phyloP scores from a whole-genome alignment of 2,329 filamentous ascomycete genomes.

The Fusarium avenaceum region DNA sequence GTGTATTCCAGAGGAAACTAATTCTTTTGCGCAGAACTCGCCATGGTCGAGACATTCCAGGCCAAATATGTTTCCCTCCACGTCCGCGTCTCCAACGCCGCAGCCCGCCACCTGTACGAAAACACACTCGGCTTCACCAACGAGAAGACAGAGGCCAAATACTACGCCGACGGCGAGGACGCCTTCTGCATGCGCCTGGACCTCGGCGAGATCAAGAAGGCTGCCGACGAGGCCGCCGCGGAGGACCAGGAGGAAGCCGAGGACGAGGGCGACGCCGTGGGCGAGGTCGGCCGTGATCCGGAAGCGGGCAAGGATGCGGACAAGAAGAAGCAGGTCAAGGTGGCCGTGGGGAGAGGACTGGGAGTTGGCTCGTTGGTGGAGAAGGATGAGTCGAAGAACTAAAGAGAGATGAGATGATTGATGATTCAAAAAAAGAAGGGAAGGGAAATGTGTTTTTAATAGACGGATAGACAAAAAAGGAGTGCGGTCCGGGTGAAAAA shows the following conservation, averaged over 20 bases:
- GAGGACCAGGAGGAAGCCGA: slow-evolving; percentile 60
- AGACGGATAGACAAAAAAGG: slow-evolving; percentile 47
- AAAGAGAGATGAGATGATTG: background rate
- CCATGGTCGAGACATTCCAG: slow-evolving; percentile 95
- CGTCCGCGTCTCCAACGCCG: slow-evolving; percentile 93
- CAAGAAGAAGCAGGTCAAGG: slow-evolving; percentile 75
- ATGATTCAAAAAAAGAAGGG: background rate
- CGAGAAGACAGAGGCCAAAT: slow-evolving; percentile 87
- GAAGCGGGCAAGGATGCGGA: slow-evolving; percentile 51
- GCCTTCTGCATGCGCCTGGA: slow-evolving; percentile 95
- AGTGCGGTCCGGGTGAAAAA: slow-evolving; percentile 22
- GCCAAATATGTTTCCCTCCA: slow-evolving; percentile 96
- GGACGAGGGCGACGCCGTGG: slow-evolving; percentile 80
- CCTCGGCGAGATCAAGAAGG: slow-evolving; percentile 71
- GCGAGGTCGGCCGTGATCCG: slow-evolving; percentile 70
- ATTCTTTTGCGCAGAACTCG: slow-evolving; percentile 73
- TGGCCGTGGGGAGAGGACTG: slow-evolving; percentile 83
- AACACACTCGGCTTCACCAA: slow-evolving; percentile 91
- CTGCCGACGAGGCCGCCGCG: slow-evolving; percentile 56
- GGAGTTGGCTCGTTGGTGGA: slow-evolving; percentile 85
- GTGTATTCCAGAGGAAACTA: background rate
- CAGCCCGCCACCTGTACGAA: slow-evolving; percentile 91
- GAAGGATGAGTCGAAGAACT: slow-evolving; percentile 69
- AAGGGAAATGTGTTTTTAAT: slow-evolving; percentile 35
- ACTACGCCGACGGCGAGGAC: slow-evolving; percentile 98